Evolutionary conservation across 2,329 filamentous ascomycete genomes (phyloP).

Genomic region (Xylariaceae sp.): DNA sequence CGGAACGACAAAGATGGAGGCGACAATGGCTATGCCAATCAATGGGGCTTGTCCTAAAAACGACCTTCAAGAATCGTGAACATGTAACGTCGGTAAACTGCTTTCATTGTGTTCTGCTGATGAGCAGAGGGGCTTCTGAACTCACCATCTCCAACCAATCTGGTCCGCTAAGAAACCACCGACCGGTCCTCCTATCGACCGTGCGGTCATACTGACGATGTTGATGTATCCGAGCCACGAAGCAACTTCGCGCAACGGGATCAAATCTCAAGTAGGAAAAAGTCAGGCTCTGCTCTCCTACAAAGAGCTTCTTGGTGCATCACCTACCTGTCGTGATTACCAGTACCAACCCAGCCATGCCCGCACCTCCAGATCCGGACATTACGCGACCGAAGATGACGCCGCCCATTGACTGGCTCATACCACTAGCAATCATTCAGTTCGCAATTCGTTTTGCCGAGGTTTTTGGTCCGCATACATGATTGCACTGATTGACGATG

Average conservation of each 20-base stretch:
- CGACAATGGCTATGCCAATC: constrained; percentile 44
- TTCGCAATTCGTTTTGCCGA: background rate
- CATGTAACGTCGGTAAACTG: constrained; percentile 4
- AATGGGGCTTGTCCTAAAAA: constrained; percentile 54
- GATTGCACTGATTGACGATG: constrained; percentile 11
- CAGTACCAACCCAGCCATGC: constrained; percentile 46
- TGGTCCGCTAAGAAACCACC: constrained; percentile 58
- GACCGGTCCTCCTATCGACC: constrained; percentile 49
- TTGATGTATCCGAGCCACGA: constrained; percentile 51
- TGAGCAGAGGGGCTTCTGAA: background rate
- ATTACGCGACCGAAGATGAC: constrained; percentile 48
- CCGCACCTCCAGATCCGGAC: constrained; percentile 47
- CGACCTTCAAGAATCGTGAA: constrained; percentile 35
- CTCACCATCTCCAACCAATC: constrained; percentile 61
- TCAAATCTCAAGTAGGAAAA: constrained; percentile 36
- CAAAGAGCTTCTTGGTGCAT: background rate
- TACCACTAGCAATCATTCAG: constrained; percentile 32
- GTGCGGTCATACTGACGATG: constrained; percentile 45
- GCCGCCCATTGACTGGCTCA: constrained; percentile 42
- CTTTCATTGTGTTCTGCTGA: no score
- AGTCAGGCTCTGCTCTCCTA: background rate
- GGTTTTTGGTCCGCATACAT: constrained; percentile 13
- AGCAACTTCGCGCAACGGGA: constrained; percentile 48
- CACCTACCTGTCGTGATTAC: constrained; percentile 47
- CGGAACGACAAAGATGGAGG: constrained; percentile 36